Base-by-base conservation (phyloP, 208 protist species). In the Jaenimonas drosophilae region DNA sequence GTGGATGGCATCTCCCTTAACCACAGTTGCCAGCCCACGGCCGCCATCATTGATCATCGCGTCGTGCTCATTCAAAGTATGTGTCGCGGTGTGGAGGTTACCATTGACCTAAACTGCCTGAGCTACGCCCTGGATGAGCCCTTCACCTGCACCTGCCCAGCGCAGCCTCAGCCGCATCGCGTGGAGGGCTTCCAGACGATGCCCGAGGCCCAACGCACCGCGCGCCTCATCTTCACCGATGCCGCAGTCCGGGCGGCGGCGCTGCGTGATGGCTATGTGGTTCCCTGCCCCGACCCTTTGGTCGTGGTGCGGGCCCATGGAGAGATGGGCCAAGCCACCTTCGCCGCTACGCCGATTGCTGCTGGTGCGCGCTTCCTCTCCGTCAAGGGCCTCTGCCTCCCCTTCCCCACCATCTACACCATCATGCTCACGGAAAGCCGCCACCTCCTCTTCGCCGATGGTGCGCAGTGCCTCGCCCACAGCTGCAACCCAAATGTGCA, bases 401-500 rank as follows among this genome's bases (percentile, higher is more conserved):
- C 83, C 1, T 86, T 79, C 44, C 65, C 76, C 4, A 87, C 78
- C 36, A 39, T 67, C 20, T 71, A 77, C 53, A 88, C 83, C 12
- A 66, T 91, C 40, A 70, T 84, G 63, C 37, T 88, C 17, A 57
- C 54, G 16, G 58, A 77, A 36, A 37, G 56, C 27, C 68, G 69
- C 24, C 78, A 91, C 58, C 55, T 91, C 27, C 74, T 92, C 41
- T 73, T 88, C 36, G 64, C 53, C 25, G 71, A 62, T 54, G 84
- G 76, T 9, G 74, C 68, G 11, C 70, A 92, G 56, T 92, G 68
- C 39, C 44, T 92, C 37, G 73, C 70, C 27, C 84, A 92, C 70
- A 88, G 79, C 51, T 92, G 84, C 57, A 56, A 82, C 40, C 79
- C 84, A 21, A 92, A 88, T 40, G 64, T 76, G 39, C 66, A 59